Base-by-base conservation (phyloP, 306 rosid species). In the Carpinus fangiana region DNA sequence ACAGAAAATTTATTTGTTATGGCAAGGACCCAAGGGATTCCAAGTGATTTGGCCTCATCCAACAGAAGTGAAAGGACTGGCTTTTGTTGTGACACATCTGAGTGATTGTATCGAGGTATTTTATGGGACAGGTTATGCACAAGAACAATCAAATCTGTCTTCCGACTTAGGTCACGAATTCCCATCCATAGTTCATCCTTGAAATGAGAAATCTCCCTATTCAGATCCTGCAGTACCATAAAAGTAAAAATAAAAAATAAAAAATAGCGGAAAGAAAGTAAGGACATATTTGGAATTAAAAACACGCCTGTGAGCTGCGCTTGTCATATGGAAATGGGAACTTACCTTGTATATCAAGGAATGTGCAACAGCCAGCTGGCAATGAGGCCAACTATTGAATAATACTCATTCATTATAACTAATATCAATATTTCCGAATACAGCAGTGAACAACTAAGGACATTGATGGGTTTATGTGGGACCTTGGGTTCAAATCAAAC, bases 11-110 rank as follows among this genome's bases (percentile, higher is more conserved):
- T 95, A 82, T 95, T 95, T 62, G 98, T 95, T 78, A 95, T 84
- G 60, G 98, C 98, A 80, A 95, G 97, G 68, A 95, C 92, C 97
- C 98, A 95, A 45, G 98, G 98, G 76, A 95, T 90, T 80, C 98
- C 98, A 75, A 95, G 91, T 72, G 96, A 79, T 80, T 92, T 95
- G n/a, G 97, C 98, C 84, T 95, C 98, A 75, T 92, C 98, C 86
- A 95, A 80, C 80, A 95, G 84, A 75, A 95, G 89, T 28, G 95
- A 85, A 51, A 95, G 90, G 81, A 90, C 98, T 0, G 97, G 96
- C 87, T 79, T 91, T 48, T 87, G 92, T 76, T 81, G 89, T 60
- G 89, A 73, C 53, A 79, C 82, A 81, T 80, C 85, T 81, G 95
- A 85, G 76, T 85, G 73, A 68, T 83, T 80, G 75, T 61, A 87